Percentiles rank a stretch among this genome's conserved stretches.
Conservation (phyloP, 176 grass and related monocot genomes). For the Eleusine indica region DNA sequence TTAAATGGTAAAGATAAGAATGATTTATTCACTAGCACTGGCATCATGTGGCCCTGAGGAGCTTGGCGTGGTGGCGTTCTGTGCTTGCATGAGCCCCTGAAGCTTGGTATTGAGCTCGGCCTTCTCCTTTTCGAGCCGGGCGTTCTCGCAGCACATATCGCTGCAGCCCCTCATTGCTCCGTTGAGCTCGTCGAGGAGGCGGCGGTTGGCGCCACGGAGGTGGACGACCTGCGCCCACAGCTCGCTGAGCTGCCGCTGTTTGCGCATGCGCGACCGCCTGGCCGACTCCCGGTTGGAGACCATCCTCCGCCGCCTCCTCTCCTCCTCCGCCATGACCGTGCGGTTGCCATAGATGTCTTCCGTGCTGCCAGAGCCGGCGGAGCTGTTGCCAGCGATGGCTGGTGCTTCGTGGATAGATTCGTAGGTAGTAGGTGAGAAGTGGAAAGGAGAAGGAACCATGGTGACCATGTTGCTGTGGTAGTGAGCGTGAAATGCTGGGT, state of each 20-base stretch:
- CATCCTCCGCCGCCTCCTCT: slow-evolving; percentile 82
- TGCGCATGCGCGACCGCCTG: slow-evolving; percentile 85
- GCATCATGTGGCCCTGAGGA: slow-evolving; percentile 31
- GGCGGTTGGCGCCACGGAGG: slow-evolving; percentile 63
- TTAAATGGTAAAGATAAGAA: slow-evolving; percentile 40
- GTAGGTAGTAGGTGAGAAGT: slow-evolving; percentile 51
- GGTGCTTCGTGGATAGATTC: slow-evolving; percentile 40
- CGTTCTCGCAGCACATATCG: slow-evolving; percentile 57
- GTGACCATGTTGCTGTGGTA: slow-evolving; percentile 55
- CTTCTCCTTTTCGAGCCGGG: slow-evolving; percentile 51
- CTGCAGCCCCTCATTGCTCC: slow-evolving; percentile 48
- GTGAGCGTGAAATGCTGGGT: slow-evolving; percentile 61
- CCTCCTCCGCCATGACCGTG: slow-evolving; percentile 46
- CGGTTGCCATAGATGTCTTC: slow-evolving; percentile 33
- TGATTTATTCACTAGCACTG: slow-evolving; percentile 39
- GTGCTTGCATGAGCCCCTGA: slow-evolving; percentile 44
- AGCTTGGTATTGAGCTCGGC: slow-evolving; percentile 63
- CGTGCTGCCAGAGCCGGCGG: slow-evolving; percentile 35
- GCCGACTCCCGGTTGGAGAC: slow-evolving; percentile 95
- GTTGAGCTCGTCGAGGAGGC: slow-evolving; percentile 80
- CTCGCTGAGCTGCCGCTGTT: slow-evolving; percentile 84
- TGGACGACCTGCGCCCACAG: slow-evolving; percentile 67
- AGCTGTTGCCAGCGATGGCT: slow-evolving; percentile 28
- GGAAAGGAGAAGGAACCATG: slow-evolving; percentile 41
- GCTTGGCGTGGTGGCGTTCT: slow-evolving; percentile 21